phyloP scores from a whole-genome alignment of 2,329 filamentous ascomycete genomes.

The Monascus ruber region DNA sequence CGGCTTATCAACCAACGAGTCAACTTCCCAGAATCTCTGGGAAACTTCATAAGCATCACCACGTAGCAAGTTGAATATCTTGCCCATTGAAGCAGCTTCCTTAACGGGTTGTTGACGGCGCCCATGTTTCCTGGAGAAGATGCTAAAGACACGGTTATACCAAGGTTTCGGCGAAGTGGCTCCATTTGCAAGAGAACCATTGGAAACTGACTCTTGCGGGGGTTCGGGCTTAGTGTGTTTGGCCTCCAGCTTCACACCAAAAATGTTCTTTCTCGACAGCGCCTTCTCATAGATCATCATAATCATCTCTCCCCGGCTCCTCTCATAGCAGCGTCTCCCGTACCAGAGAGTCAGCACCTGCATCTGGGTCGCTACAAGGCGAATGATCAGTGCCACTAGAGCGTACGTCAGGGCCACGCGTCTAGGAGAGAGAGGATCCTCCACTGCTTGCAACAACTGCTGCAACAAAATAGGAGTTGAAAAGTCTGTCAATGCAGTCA shows the following conservation, averaged over 20 bases:
- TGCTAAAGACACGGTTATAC: conserved; percentile 14
- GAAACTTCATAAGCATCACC: conserved; percentile 33
- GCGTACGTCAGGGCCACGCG: conserved; percentile 56
- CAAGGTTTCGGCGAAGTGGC: conserved; percentile 10
- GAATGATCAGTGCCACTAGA: conserved; percentile 47
- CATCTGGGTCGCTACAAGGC: conserved; percentile 53
- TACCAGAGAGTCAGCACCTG: conserved; percentile 68
- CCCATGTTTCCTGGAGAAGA: conserved; percentile 12
- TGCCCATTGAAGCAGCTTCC: conserved; percentile 68
- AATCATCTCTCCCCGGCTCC: conserved; percentile 74
- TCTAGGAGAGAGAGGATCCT: conserved; percentile 39
- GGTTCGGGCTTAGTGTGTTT: conserved; percentile 13
- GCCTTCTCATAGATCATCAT: conserved; percentile 77
- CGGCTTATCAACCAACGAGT: conserved; percentile 63
- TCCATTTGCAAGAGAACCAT: conserved; percentile 5
- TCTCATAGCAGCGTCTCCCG: conserved; percentile 70
- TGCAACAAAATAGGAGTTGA: conserved; percentile 60
- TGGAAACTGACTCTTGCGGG: conserved; percentile 5
- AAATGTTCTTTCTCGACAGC: conserved; percentile 51
- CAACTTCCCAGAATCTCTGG: conserved; percentile 71
- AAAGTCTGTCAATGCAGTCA: conserved; percentile 34
- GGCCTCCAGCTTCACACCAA: conserved; percentile 21
- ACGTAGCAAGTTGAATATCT: conserved; percentile 79
- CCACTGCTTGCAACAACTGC: conserved; percentile 56
- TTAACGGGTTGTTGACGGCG: conserved; percentile 15